Base-by-base conservation (phyloP, 2,329 filamentous ascomycete genomes). In the Colletotrichum sp. region DNA sequence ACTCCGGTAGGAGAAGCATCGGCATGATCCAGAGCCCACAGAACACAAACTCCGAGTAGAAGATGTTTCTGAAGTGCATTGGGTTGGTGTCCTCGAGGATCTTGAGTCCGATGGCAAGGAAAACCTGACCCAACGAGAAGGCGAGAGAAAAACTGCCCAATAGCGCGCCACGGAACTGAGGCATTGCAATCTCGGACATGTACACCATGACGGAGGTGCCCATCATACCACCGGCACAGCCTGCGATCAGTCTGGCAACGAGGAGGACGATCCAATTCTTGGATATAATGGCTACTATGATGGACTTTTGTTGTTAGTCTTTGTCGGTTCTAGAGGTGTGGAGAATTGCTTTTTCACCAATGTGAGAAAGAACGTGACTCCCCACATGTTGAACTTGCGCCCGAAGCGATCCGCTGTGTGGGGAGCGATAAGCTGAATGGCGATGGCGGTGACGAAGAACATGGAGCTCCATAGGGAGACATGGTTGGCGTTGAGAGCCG, bases 1-100 rank as follows among this genome's bases (percentile, higher is more conserved):
- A 55, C n/a, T 55, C 52, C n/a, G 52, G 52, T 1, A 55, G 6
- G 24, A 21, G 4, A 21, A 55, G 7, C 52, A 55, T 55, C n/a
- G 52, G 52, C 3, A 67, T 32, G 18, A 72, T 13, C 70, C 70
- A 72, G 39, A 72, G 60, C 0, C 28, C 70, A n/a, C 57, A 72
- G 21, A 72, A n/a, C 26, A 72, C 62, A 52, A 72, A 72, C 21
- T 72, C 70, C 5, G 70, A 72, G 63, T 72, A 72, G 49, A 72
- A 72, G n/a, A 72, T 67, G 70, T 72, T 72, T 18, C 63, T 49
- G 7, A 59, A 72, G 8, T 60, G n/a, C 49, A 72, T 39, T 1
- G 70, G 70, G 6, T 30, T 24, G 16, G 63, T 72, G 30, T 72
- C 63, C 12, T 72, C 52, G 13, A 72, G 70, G 52, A 72, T 60